Conservation (phyloP, 208 protist species). For the Wallacemonas sp. region DNA sequence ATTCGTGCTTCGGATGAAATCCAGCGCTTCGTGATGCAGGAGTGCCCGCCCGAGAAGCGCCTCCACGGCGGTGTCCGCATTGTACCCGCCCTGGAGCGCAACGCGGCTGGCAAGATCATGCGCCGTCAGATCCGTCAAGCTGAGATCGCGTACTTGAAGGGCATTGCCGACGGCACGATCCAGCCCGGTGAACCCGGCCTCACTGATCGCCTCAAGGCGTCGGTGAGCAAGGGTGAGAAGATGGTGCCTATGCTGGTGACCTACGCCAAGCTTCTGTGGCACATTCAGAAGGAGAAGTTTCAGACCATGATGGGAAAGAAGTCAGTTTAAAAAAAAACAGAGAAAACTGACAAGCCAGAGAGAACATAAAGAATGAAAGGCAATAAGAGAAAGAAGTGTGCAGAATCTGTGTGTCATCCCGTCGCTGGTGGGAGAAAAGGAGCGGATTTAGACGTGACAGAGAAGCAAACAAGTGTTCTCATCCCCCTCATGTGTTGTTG, state of each 20-base stretch:
- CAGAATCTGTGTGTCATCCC: too few relatives aligned
- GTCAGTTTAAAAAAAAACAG: neutral
- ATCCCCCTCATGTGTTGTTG: too few relatives aligned
- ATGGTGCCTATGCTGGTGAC: neutral
- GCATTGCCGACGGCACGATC: conserved; percentile 4
- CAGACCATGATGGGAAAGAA: neutral
- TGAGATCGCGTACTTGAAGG: conserved; percentile 43
- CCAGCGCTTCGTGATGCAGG: conserved; percentile 34
- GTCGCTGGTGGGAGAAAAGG: too few relatives aligned
- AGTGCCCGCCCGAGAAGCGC: conserved; percentile 71
- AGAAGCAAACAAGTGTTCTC: too few relatives aligned
- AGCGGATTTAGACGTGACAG: too few relatives aligned
- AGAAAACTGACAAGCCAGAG: neutral
- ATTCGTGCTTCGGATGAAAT: conserved; percentile 44
- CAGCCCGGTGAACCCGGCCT: conserved; percentile 24
- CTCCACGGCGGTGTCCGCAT: conserved; percentile 74
- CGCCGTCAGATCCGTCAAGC: conserved; percentile 45
- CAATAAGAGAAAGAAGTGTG: too few relatives aligned
- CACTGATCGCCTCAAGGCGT: conserved; percentile 22
- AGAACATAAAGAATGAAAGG: too few relatives aligned
- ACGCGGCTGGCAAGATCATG: conserved; percentile 76
- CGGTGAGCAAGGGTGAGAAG: conserved; percentile 18
- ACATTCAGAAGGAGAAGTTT: neutral
- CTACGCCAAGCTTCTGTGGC: neutral
- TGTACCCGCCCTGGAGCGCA: conserved; percentile 71